Conservation (phyloP, 1,284 basidiomycete genomes). For the Cryptococcus hybrid region DNA sequence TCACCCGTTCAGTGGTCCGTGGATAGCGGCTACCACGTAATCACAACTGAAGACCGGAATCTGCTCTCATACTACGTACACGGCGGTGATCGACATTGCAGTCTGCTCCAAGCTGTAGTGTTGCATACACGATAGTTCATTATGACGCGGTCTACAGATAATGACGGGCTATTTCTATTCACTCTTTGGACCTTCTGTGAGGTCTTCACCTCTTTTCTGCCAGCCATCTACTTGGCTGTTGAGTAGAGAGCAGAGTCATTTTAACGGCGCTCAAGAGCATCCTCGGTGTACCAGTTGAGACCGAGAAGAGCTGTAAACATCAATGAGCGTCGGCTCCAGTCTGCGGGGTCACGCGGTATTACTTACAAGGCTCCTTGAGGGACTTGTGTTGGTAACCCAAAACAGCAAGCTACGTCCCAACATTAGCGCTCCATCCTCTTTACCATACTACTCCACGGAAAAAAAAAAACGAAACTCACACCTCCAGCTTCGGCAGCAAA, state of each 20-base stretch:
- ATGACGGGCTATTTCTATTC: too few species aligned
- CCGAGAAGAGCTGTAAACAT: slow-evolving; percentile 41
- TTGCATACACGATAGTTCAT: too few species aligned
- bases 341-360: neutral
- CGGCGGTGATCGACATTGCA: too few species aligned
- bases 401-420: slow-evolving; percentile 34
- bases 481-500: slow-evolving; percentile 49
- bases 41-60: too few species aligned
- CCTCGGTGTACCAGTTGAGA: slow-evolving; percentile 51
- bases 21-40: too few species aligned
- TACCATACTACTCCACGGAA: neutral
- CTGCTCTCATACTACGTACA: too few species aligned
- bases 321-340: too few species aligned
- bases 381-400: slow-evolving; percentile 52
- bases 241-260: neutral
- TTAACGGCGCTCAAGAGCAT: slow-evolving; percentile 28
- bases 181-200: too few species aligned
- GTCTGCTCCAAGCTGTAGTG: too few species aligned
- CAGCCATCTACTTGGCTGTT: neutral
- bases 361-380: slow-evolving; percentile 49
- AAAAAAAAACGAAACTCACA: slow-evolving; percentile 18
- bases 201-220: too few species aligned
- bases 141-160: too few species aligned
- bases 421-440: neutral
- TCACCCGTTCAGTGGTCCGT: too few species aligned